Evolutionary conservation across 331 rosid genomes (phyloP).

Genomic region (Quercus tomentella): DNA sequence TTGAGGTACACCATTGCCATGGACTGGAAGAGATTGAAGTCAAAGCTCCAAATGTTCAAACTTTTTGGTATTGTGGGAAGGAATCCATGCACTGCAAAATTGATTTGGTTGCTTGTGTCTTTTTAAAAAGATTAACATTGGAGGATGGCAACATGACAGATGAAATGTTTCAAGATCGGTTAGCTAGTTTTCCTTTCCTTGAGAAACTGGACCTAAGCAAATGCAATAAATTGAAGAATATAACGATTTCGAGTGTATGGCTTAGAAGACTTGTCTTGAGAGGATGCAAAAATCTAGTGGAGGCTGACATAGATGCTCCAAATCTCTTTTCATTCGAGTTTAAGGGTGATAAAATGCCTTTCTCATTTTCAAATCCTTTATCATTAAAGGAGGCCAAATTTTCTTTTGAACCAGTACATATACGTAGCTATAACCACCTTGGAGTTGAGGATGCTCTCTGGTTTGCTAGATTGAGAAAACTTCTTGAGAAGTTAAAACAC

Average conservation of each 20-base stretch:
- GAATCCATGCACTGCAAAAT: constrained; percentile 33
- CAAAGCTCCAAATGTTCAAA: constrained; percentile 41
- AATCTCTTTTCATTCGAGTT: constrained; percentile 52
- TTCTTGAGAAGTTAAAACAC: constrained; percentile 22
- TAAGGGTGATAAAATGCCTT: constrained; percentile 40
- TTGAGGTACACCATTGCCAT: constrained; percentile 42
- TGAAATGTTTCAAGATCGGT: constrained; percentile 24
- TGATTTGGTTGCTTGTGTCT: constrained; percentile 28
- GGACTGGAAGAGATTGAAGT: constrained; percentile 25
- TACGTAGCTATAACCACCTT: neutral
- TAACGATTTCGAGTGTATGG: constrained; percentile 24
- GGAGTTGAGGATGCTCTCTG: neutral
- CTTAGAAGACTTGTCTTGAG: constrained; percentile 38
- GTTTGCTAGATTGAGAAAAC: constrained; percentile 1
- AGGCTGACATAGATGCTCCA: constrained; percentile 17
- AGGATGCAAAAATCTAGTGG: constrained; percentile 35
- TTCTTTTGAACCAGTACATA: constrained; percentile 16
- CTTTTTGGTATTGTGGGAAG: constrained; percentile 53
- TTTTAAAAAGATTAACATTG: constrained; percentile 48
- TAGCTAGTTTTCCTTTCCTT: constrained; percentile 36
- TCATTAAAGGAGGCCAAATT: constrained; percentile 40
- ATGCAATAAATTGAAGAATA: constrained; percentile 5
- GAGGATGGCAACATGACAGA: constrained; percentile 39
- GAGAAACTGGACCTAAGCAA: constrained; percentile 44
- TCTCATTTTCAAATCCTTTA: neutral